phyloP scores from a whole-genome alignment of 208 protist species.

The Sergeia podlipaevii region DNA sequence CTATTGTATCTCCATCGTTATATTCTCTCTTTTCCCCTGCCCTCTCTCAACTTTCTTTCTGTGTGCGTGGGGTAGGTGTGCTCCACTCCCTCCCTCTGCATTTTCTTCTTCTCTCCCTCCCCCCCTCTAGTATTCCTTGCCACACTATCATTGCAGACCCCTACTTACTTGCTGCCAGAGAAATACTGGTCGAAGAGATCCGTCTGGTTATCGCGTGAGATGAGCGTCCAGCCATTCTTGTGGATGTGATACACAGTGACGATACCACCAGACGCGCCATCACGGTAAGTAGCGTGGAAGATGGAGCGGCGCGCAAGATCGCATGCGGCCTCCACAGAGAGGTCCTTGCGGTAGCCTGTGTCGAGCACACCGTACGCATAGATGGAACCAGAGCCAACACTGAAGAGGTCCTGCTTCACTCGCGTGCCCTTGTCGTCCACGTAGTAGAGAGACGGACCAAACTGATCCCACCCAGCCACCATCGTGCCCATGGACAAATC shows the following conservation, averaged over 20 bases:
- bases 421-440: conserved; percentile 99
- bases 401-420: conserved; percentile 97
- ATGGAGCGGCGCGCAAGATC: conserved; percentile 98
- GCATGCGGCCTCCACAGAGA: conserved; percentile 96
- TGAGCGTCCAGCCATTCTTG: conserved; percentile 93
- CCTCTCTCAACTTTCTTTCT: too few relatives aligned
- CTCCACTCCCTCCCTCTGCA: too few relatives aligned
- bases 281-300: conserved; percentile 99
- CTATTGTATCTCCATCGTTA: too few relatives aligned
- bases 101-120: neutral
- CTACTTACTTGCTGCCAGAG: neutral
- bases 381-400: conserved; percentile 98
- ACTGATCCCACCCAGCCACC: conserved; percentile 97
- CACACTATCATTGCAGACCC: too few relatives aligned
- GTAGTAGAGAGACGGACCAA: conserved; percentile 98
- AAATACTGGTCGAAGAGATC: conserved; percentile 83
- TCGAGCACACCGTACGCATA: conserved; percentile 99
- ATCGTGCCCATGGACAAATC: conserved; percentile 98
- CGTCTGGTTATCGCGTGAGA: conserved; percentile 93
- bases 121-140: neutral
- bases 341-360: conserved; percentile 91
- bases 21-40: too few relatives aligned
- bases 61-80: too few relatives aligned
- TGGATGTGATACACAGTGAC: conserved; percentile 97
- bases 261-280: conserved; percentile 98